Conservation (phyloP, 345 rosid species). For the Linum trigynum region DNA sequence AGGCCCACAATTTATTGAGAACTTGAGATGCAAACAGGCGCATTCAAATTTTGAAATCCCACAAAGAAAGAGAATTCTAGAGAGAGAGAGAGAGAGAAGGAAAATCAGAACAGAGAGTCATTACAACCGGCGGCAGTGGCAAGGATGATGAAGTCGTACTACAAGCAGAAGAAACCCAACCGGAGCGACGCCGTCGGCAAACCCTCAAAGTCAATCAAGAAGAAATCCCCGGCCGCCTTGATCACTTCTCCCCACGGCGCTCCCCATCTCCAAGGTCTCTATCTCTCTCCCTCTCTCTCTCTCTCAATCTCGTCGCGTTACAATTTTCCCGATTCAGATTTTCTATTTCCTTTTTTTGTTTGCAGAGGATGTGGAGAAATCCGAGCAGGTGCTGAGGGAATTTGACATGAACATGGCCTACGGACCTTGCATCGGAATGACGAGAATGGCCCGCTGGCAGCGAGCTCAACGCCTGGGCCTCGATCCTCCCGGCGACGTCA, state of each 20-base stretch:
- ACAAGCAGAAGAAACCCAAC: slow-evolving; percentile 43
- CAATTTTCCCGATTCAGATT: not conserved
- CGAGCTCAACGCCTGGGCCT: slow-evolving; percentile 63
- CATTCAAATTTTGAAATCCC: not conserved
- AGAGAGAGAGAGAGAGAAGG: not conserved
- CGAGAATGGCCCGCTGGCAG: slow-evolving; percentile 58
- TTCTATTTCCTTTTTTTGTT: not conserved
- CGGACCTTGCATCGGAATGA: slow-evolving; percentile 79
- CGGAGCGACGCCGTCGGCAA: slow-evolving; percentile 20
- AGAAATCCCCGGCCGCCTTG: slow-evolving; percentile 34
- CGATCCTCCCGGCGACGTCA: slow-evolving; percentile 53
- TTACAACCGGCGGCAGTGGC: slow-evolving; percentile 36
- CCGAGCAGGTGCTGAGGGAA: slow-evolving; percentile 48
- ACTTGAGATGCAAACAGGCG: slow-evolving; percentile 34
- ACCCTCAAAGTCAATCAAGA: slow-evolving; percentile 23
- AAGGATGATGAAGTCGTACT: slow-evolving; percentile 50
- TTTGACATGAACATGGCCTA: slow-evolving; percentile 80
- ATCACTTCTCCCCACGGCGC: slow-evolving; percentile 37
- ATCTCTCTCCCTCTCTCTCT: not conserved
- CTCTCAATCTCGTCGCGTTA: not conserved
- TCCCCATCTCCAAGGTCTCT: slow-evolving; percentile 38
- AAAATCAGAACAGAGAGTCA: not conserved
- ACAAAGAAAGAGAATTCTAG: not conserved
- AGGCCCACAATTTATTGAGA: slow-evolving; percentile 4
- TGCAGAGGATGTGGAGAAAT: slow-evolving; percentile 36